Evolutionary conservation across 2,329 filamentous ascomycete species (phyloP).

Genomic region (Thelonectria rubi): DNA sequence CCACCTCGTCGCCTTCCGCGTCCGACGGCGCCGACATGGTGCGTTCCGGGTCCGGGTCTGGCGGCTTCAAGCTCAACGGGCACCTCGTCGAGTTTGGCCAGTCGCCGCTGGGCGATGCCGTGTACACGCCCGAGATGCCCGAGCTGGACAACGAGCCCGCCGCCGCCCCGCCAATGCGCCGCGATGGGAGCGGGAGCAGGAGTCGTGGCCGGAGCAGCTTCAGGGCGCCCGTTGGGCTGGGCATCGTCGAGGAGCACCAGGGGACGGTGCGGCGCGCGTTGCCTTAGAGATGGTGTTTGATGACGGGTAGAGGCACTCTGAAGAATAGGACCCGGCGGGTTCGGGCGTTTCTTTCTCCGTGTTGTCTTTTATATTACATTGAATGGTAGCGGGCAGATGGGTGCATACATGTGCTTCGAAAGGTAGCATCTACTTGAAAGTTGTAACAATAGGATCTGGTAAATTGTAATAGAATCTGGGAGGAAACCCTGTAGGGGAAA

Average conservation of each 20-base stretch:
- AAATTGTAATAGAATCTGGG: neutral
- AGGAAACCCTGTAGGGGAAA: neutral
- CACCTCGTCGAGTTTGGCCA: conserved; percentile 36
- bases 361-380: neutral
- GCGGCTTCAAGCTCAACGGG: conserved; percentile 37
- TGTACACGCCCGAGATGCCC: conserved; percentile 30
- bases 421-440: neutral
- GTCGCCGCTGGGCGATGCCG: conserved; percentile 13
- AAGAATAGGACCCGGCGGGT: neutral
- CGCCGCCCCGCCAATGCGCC: neutral
- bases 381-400: neutral
- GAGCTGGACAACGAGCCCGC: conserved; percentile 19
- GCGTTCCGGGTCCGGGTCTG: conserved; percentile 39
- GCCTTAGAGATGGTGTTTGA: conserved; percentile 2
- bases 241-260: conserved; percentile 15
- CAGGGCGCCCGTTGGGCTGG: conserved; percentile 19
- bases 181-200: neutral
- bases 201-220: neutral
- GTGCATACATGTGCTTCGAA: neutral
- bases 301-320: neutral
- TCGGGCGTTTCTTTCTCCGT: neutral
- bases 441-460: neutral
- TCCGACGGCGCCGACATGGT: conserved; percentile 34
- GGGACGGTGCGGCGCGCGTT: neutral
- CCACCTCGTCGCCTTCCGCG: neutral